Evolutionary conservation across 106 monocot genomes (phyloP).

Genomic region (Triglochin maritima): DNA sequence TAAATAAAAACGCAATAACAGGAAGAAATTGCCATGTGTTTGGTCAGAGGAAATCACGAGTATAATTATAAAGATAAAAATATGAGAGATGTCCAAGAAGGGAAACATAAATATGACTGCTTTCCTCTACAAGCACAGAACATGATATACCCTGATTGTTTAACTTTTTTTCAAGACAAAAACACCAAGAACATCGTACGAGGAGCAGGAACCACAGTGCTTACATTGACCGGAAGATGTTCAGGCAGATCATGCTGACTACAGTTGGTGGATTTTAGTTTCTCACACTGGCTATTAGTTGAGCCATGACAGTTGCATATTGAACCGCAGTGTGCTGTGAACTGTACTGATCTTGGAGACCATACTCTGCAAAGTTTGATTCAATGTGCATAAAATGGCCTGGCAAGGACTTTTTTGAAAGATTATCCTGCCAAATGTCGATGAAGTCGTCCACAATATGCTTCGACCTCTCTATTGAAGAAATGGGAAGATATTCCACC

Average conservation of each 20-base stretch:
- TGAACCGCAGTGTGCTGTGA: slow-evolving; percentile 82
- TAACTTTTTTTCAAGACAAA: too few species aligned
- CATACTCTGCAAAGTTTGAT: slow-evolving; percentile 63
- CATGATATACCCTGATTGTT: too few species aligned
- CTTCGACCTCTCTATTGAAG: slow-evolving; percentile 72
- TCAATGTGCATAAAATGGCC: slow-evolving; percentile 81
- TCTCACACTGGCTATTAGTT: slow-evolving; percentile 70
- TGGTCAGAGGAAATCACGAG: too few species aligned
- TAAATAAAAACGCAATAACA: too few species aligned
- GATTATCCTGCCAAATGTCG: slow-evolving; percentile 72
- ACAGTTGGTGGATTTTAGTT: slow-evolving; percentile 12
- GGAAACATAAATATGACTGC: too few species aligned
- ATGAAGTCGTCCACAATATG: slow-evolving; percentile 75
- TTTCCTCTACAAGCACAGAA: too few species aligned
- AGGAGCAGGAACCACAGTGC: not conserved
- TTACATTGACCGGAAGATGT: too few species aligned
- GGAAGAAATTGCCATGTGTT: too few species aligned
- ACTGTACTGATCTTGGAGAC: slow-evolving; percentile 62
- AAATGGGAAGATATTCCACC: slow-evolving; percentile 87
- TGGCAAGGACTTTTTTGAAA: slow-evolving; percentile 67
- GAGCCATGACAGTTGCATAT: slow-evolving; percentile 65
- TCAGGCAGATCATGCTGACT: not conserved
- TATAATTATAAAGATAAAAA: too few species aligned
- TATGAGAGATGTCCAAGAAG: too few species aligned
- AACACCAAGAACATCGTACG: not conserved